Conservation (phyloP, 2,329 filamentous ascomycete species). For the Rhynchosporium secalis region DNA sequence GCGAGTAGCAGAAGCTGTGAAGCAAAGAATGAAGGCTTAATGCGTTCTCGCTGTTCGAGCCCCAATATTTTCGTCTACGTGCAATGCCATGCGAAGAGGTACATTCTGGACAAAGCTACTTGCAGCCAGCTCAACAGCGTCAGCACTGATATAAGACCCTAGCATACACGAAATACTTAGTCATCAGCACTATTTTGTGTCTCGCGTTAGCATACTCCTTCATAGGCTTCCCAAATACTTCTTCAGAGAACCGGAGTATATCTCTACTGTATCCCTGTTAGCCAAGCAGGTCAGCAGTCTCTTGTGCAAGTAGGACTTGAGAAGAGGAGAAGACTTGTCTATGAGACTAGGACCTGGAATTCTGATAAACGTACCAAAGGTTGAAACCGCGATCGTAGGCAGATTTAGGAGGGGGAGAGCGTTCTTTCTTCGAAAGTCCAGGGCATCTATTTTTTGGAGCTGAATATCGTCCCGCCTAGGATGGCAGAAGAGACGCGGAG, state of each 20-base stretch:
- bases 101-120: too few species aligned
- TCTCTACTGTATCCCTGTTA: constrained; percentile 56
- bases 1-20: constrained; percentile 56
- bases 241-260: constrained; percentile 56
- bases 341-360: too few species aligned
- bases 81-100: background rate
- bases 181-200: constrained; percentile 57
- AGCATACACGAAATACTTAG: constrained; percentile 48
- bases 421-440: constrained; percentile 59
- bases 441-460: constrained; percentile 50
- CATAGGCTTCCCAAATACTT: constrained; percentile 58
- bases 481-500: constrained; percentile 64
- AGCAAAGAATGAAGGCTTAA: constrained; percentile 25
- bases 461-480: constrained; percentile 64
- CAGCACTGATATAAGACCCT: background rate
- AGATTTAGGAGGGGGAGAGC: constrained; percentile 60
- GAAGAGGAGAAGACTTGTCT: too few species aligned
- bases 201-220: constrained; percentile 58
- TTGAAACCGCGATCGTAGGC: constrained; percentile 64
- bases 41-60: background rate
- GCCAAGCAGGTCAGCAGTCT: too few species aligned
- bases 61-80: background rate
- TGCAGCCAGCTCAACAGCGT: background rate
- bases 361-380: background rate
- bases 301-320: too few species aligned